Evolutionary conservation across 192 early-diverging fungal species (phyloP), one percentile per base, ranked within the genome.

Genomic region (Rhizophlyctis rosea): DNA sequence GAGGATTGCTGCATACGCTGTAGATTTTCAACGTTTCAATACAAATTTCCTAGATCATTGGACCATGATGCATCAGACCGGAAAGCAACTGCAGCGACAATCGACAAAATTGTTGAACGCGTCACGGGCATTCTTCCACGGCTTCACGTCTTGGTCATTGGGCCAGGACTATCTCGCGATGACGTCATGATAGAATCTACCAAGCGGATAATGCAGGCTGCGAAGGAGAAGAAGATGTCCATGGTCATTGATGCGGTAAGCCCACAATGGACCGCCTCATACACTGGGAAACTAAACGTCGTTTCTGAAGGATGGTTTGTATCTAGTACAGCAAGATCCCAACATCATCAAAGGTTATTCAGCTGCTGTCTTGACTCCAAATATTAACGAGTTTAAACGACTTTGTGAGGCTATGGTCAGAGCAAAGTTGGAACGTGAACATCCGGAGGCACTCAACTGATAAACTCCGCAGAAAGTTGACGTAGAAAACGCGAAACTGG

Each of bases 161-260:
- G 97, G 0, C 95, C 97, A 2, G 97, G 97, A 0, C 72, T 99
- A 31, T 91, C 90, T 11, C 79, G 92, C 27, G 89, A 97, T 65
- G 52, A 61, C 23, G 52, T 76, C 4, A 90, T 95, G 76, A 71
- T 82, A 0, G 76, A 87, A 34, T 72, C 76, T 28, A 90, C 91
- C 4, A 70, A 68, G n/a, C 39, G 71, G 14, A 81, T 92, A 11
- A 86, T 99, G n/a, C 28, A 65, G 32, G 75, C 79, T n/a, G 89
- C 90, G 0, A 77, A 80, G 39, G 68, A 84, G 58, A 57, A 72
- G 18, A 34, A 75, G 0, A 71, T 92, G 65, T 82, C 89, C 0
- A 71, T 99, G 23, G 90, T 99, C 0, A 70, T 99, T 48, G 97
- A 99, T 75, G 97, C 97, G 24, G 88, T 90, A 73, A 68, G 74